phyloP scores from a whole-genome alignment of 2,329 filamentous ascomycete species.

The Diaporthe aspalathi region DNA sequence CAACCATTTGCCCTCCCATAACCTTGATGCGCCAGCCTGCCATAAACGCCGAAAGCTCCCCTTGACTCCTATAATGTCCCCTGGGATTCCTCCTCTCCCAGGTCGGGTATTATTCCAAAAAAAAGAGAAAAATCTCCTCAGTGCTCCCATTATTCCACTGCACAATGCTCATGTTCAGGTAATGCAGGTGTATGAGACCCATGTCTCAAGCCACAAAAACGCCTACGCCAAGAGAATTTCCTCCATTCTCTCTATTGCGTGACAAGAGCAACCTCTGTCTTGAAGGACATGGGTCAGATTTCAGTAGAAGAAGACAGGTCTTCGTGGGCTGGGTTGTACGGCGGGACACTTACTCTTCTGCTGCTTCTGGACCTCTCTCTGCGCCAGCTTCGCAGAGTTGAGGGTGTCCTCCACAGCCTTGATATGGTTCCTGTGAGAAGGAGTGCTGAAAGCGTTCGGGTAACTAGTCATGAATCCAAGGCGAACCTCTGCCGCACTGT shows the following conservation, averaged over 20 bases:
- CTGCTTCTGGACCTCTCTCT: constrained; percentile 3
- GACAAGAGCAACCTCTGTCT: not conserved
- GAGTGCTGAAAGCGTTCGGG: not conserved
- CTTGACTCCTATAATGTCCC: not conserved
- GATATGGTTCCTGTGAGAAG: not conserved
- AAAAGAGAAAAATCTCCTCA: fast-evolving
- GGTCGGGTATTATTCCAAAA: too few species aligned
- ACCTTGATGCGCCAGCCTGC: not conserved
- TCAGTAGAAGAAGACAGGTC: too few species aligned
- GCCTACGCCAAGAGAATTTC: too few species aligned
- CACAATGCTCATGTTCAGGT: not conserved
- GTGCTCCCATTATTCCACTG: too few species aligned
- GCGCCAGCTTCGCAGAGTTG: not conserved
- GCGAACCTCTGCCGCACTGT: not conserved
- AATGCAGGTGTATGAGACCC: not conserved
- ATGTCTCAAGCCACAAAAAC: too few species aligned
- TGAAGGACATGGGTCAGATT: not conserved
- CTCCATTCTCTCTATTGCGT: not conserved
- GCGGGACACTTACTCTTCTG: not conserved
- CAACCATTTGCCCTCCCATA: not conserved
- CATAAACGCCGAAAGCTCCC: not conserved
- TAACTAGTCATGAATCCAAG: constrained; percentile 7
- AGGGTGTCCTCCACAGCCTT: constrained; percentile 2
- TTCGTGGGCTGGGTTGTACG: too few species aligned
- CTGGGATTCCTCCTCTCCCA: not conserved